Conservation (phyloP, 768 basidiomycete species). For the Sistotremastrum suecicum region DNA sequence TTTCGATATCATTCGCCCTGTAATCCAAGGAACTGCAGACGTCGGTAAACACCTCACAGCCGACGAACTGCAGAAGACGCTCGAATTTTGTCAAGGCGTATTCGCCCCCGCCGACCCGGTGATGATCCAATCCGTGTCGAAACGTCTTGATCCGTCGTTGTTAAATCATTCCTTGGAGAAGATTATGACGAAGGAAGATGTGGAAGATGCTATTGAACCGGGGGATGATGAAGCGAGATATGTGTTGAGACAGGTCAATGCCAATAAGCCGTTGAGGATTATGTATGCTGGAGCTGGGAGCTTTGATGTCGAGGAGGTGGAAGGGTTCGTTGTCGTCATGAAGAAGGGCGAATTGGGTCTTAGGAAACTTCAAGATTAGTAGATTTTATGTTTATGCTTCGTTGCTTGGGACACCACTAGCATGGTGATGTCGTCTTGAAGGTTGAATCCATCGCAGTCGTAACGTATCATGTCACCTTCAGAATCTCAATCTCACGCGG, state of each 20-base stretch:
- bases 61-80: constrained; percentile 7
- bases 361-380: no score
- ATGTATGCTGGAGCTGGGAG: constrained; percentile 1
- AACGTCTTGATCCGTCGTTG: no score
- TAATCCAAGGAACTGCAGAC: constrained; percentile 13
- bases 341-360: no score
- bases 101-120: constrained; percentile 11
- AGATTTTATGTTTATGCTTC: no score
- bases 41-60: constrained; percentile 7
- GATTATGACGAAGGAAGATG: constrained; percentile 8
- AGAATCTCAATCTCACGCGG: no score
- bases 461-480: no score
- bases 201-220: constrained; percentile 5
- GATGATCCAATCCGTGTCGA: not conserved
- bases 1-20: not conserved
- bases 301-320: constrained; percentile 10
- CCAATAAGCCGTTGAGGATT: constrained; percentile 9
- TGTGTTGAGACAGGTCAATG: constrained; percentile 5
- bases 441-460: no score
- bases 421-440: no score
- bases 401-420: no score
- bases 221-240: constrained; percentile 10
- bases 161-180: constrained; percentile 5
- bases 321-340: no score
- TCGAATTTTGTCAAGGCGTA: constrained; percentile 10